A percentile compares a stretch with the other conserved stretches of the same genome.
Conservation (phyloP, 257 asterid species). For the Gynochthodes officinalis region DNA sequence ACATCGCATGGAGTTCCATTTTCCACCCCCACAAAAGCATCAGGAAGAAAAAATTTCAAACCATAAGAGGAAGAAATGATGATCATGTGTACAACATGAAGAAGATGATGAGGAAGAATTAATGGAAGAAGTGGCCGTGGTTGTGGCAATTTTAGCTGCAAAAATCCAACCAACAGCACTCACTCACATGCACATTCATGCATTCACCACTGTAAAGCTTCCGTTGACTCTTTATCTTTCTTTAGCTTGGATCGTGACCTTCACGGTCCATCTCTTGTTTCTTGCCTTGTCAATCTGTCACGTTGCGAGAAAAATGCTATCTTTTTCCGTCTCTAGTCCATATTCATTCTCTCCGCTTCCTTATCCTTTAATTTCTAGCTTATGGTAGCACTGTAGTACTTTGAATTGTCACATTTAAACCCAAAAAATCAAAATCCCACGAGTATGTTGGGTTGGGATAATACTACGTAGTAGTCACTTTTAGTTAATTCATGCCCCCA, state of each 20-base stretch:
- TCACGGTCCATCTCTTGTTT: slow-evolving; percentile 55
- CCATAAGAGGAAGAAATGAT: slow-evolving; percentile 31
- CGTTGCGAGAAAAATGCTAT: slow-evolving; percentile 5
- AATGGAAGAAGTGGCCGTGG: slow-evolving; percentile 37
- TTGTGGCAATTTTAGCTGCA: slow-evolving; percentile 50
- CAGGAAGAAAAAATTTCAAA: slow-evolving; percentile 10
- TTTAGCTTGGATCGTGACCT: slow-evolving; percentile 52
- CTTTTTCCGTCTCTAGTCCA: slow-evolving; percentile 8
- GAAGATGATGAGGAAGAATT: slow-evolving; percentile 15
- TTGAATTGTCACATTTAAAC: neutral
- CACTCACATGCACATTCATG: slow-evolving; percentile 51
- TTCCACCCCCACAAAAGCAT: neutral
- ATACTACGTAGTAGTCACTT: neutral
- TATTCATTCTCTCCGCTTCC: slow-evolving; percentile 13
- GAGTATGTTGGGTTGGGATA: neutral
- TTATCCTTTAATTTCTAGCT: slow-evolving; percentile 4
- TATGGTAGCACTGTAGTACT: neutral
- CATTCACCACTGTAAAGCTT: slow-evolving; percentile 37
- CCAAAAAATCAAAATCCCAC: neutral
- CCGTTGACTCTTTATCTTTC: slow-evolving; percentile 58
- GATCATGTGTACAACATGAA: slow-evolving; percentile 28
- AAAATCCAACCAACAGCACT: slow-evolving; percentile 19
- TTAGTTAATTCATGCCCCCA: neutral
- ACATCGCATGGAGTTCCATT: slow-evolving; percentile 29
- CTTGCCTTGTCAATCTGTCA: slow-evolving; percentile 56